These are phyloP conservation scores for Taiozyma sp. DNA, from an alignment of 1,139 yeast species.

Conservation along the genomic window DNA sequence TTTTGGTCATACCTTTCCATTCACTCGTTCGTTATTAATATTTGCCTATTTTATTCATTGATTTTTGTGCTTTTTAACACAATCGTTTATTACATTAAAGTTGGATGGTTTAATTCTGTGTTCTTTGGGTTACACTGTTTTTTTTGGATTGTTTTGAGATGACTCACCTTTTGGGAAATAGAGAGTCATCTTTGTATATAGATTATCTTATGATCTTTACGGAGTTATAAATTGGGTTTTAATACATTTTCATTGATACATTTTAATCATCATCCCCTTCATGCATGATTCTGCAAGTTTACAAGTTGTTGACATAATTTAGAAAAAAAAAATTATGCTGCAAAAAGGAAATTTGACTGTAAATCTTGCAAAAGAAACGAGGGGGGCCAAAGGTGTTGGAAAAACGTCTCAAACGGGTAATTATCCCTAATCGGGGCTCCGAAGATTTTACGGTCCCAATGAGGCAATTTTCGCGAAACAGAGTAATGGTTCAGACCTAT, in stretches of 20 bases:
- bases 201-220: background rate
- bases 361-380: background rate
- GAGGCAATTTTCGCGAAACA: background rate
- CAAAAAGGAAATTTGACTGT: background rate
- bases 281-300: background rate
- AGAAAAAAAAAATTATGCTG: background rate
- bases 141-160: background rate
- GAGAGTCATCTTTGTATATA: background rate
- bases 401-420: background rate
- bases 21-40: background rate
- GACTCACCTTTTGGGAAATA: background rate
- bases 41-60: background rate
- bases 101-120: background rate
- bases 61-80: background rate
- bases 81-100: background rate
- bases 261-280: background rate
- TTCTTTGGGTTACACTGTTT: background rate
- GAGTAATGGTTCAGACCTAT: too few species aligned
- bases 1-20: background rate
- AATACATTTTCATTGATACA: background rate
- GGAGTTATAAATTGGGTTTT: background rate
- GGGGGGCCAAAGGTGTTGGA: too few species aligned
- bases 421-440: background rate
- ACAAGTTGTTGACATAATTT: background rate
- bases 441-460: background rate